Evolutionary conservation across 345 rosid species (phyloP), one percentile per base, ranked within the genome.

Genomic region (Syzygium aqueum): DNA sequence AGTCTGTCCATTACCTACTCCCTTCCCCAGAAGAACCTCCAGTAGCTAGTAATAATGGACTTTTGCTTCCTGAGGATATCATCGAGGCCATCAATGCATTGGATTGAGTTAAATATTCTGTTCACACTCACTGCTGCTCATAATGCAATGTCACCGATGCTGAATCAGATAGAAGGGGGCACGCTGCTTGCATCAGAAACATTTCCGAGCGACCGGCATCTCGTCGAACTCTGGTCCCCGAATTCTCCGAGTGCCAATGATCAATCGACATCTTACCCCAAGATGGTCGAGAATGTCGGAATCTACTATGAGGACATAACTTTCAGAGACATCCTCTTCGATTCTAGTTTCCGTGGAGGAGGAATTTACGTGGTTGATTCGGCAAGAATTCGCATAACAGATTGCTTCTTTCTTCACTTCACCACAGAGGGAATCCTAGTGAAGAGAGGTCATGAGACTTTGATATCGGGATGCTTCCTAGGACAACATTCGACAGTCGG

Each of bases 371-470:
- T 95, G 0, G 51, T 92, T 0, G 92, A 96, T 84, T 93, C 98
- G 0, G 95, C 93, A 25, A 91, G 97, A 28, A 90, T 92, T 14
- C 94, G 95, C 4, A 85, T 96, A 50, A 84, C 88, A 2, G 89
- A 88, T 46, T 96, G 97, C 89, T 93, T 91, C 90, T 92, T 96
- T 56, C 92, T 94, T 77, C 98, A 94, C 85, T 96, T 96, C 91
- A 89, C 92, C 14, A 93, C 97, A 2, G 88, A 92, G 15, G 98
- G 97, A 77, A 93, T 96, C 83, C 84, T 92, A 30, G 96, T 94
- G 27, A 88, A 89, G 22, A 88, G 86, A 51, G 98, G 98, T 30
- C 98, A 95, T 61, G 98, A 96, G 92, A 93, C 95, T 67, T 93
- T 89, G 91, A 89, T 95, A 56, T 93, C 95, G 51, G 90, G 86